Conservation (phyloP, 202 grass and related monocot genomes). For the Bolboschoenoplectus hybrid region DNA sequence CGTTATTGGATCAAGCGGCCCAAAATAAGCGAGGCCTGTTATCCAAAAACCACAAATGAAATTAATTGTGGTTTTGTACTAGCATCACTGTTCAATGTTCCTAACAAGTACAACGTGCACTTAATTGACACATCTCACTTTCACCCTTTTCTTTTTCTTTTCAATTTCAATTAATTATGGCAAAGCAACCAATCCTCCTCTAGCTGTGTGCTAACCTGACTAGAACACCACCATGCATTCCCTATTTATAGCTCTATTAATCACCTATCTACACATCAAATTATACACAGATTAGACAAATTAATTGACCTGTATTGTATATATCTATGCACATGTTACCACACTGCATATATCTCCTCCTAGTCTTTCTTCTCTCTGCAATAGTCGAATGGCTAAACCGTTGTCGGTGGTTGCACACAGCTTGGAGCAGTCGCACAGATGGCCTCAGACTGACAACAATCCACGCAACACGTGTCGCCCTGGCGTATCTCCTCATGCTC, state of each 20-base stretch:
- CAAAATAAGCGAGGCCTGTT: not conserved
- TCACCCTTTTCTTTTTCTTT: constrained; percentile 17
- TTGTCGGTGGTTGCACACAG: not conserved
- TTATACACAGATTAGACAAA: not conserved
- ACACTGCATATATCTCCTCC: constrained; percentile 30
- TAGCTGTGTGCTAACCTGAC: constrained; percentile 11
- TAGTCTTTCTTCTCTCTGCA: not conserved
- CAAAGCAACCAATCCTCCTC: not conserved
- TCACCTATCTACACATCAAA: not conserved
- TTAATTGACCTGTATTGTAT: no score
- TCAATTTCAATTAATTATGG: not conserved
- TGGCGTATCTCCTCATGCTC: constrained; percentile 71
- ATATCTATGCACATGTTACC: not conserved
- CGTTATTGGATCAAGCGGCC: not conserved
- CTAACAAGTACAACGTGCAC: constrained; percentile 8
- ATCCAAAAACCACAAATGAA: not conserved
- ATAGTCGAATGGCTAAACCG: not conserved
- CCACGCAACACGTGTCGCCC: constrained; percentile 49
- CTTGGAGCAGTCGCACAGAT: not conserved
- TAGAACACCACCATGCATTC: constrained; percentile 15
- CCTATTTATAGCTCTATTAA: not conserved
- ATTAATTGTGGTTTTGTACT: not conserved
- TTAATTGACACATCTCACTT: not conserved
- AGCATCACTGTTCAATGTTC: constrained; percentile 4
- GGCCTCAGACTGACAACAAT: constrained; percentile 28